phyloP scores from a whole-genome alignment of 2,329 filamentous ascomycete genomes.

The Cladophialophora bantiana region DNA sequence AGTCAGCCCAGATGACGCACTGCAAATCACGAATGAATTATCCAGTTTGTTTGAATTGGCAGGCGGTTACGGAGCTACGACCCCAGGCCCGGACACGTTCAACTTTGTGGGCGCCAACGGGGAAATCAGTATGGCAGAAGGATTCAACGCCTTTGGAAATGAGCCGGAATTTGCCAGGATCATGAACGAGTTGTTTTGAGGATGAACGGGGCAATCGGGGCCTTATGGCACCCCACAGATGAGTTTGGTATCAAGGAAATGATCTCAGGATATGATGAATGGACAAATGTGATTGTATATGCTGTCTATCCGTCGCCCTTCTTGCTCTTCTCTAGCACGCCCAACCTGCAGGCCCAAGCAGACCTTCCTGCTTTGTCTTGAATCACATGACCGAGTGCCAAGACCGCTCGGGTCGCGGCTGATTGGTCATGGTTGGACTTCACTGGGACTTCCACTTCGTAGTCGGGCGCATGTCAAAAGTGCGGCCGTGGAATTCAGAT shows the following conservation, averaged over 20 bases:
- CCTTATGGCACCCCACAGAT: constrained; percentile 1
- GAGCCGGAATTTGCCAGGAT: constrained; percentile 68
- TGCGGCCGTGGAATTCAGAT: constrained; percentile 10
- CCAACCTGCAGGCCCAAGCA: neutral
- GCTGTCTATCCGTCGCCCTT: neutral
- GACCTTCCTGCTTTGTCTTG: neutral
- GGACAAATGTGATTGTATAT: neutral
- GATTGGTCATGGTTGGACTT: constrained; percentile 14
- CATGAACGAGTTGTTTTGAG: constrained; percentile 65
- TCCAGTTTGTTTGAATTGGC: constrained; percentile 70
- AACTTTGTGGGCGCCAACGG: constrained; percentile 43
- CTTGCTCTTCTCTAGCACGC: too few relatives aligned
- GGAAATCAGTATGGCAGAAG: constrained; percentile 37
- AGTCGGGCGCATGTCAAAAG: constrained; percentile 16
- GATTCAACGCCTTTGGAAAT: constrained; percentile 53
- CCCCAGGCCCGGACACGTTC: constrained; percentile 44
- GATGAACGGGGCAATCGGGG: neutral
- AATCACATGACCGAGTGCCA: constrained; percentile 7
- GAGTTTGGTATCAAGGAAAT: neutral
- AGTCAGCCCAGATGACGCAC: constrained; percentile 63
- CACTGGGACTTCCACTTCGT: constrained; percentile 16
- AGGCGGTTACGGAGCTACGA: constrained; percentile 56
- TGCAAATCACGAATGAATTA: constrained; percentile 67
- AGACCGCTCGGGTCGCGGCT: neutral
- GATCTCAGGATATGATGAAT: neutral